phyloP scores from a whole-genome alignment of 139 green algal genomes.

The Marvania coccoides region DNA sequence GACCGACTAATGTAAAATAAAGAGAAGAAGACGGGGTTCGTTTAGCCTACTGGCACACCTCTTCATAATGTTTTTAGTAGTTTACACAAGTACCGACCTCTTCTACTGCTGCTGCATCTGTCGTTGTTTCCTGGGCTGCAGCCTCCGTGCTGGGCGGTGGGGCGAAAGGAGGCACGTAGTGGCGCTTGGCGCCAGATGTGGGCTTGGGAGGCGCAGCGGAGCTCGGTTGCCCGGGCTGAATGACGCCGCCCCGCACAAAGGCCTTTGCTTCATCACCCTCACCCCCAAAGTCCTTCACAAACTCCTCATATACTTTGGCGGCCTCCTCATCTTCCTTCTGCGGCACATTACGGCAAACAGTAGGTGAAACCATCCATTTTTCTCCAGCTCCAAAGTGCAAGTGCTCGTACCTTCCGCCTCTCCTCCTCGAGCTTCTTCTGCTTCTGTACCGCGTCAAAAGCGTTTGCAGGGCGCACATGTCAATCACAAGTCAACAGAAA shows the following conservation, averaged over 20 bases:
- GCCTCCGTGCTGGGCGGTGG: neutral
- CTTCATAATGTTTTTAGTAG: neutral
- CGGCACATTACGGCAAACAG: neutral
- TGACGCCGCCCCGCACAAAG: slow-evolving; percentile 57
- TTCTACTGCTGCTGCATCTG: neutral
- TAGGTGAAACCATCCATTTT: neutral
- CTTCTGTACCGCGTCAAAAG: slow-evolving; percentile 42
- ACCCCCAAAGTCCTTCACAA: slow-evolving; percentile 76
- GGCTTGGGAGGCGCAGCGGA: neutral
- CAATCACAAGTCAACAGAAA: neutral
- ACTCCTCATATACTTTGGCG: slow-evolving; percentile 82
- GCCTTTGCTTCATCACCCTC: slow-evolving; percentile 32
- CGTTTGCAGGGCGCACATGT: neutral
- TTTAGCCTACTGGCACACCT: no score
- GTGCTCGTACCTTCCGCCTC: slow-evolving; percentile 52
- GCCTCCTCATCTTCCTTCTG: slow-evolving; percentile 78
- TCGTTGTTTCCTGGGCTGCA: no score
- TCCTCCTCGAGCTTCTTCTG: slow-evolving; percentile 86
- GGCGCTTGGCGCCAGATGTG: no score
- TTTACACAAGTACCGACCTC: neutral
- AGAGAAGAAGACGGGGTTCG: no score
- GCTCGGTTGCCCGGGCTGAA: slow-evolving; percentile 43
- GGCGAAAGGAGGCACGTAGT: neutral
- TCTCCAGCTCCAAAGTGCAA: neutral
- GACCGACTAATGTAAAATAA: no score